Evolutionary conservation across 306 rosid genomes (phyloP).

Genomic region (Benincasa hispida): DNA sequence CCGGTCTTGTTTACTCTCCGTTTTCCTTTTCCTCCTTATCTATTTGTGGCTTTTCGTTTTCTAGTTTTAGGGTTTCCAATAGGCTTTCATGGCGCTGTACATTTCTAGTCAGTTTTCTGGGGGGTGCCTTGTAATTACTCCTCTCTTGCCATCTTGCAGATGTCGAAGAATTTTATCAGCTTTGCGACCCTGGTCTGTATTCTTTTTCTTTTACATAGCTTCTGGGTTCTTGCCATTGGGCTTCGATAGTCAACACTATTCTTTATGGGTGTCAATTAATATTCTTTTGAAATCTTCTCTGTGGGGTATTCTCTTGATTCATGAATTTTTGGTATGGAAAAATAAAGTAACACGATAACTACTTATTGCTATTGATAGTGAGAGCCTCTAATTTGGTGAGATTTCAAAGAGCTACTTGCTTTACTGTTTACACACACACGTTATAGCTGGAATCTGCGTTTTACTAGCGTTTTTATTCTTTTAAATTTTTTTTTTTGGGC

Average conservation of each 20-base stretch:
- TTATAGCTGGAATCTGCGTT: background rate
- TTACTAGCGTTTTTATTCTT: background rate
- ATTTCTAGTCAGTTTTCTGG: background rate
- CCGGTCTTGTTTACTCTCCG: conserved; percentile 21
- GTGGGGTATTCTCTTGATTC: background rate
- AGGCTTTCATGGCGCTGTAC: background rate
- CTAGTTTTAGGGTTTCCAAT: conserved; percentile 2
- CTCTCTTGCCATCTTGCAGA: conserved; percentile 23
- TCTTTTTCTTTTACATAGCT: background rate
- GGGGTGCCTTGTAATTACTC: background rate
- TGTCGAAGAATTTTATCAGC: conserved; percentile 38
- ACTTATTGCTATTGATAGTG: background rate
- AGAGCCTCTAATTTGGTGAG: background rate
- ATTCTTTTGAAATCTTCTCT: background rate
- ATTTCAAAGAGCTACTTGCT: background rate
- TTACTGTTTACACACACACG: background rate
- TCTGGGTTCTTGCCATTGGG: background rate
- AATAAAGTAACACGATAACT: background rate
- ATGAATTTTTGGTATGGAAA: background rate
- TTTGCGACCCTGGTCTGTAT: conserved; percentile 55
- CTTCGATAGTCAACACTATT: background rate
- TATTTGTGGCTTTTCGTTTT: background rate
- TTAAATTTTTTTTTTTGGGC: background rate
- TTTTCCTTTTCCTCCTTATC: background rate
- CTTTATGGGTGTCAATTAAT: background rate